Percentiles rank a stretch among this genome's conserved stretches.
Evolutionary conservation across 2,329 filamentous ascomycete genomes (phyloP).

Genomic region (Penicillium sp.): DNA sequence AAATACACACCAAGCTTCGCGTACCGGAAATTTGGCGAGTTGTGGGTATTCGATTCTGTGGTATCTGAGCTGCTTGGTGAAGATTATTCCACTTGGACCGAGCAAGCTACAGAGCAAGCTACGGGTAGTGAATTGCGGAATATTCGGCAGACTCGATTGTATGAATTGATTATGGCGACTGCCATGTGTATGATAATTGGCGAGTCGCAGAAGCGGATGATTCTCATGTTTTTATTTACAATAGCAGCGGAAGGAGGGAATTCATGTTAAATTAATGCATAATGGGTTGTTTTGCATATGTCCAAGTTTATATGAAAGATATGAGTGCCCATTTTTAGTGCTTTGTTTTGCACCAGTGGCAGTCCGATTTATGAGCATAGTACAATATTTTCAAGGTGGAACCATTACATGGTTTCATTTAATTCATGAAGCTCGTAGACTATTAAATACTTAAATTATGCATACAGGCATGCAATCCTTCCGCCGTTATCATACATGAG

Average conservation of each 20-base stretch:
- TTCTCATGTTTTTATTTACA: not conserved
- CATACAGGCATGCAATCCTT: not conserved
- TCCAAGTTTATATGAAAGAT: not conserved
- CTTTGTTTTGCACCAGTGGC: no score
- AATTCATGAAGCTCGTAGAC: no score
- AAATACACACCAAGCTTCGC: not conserved
- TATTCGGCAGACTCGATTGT: constrained; percentile 2
- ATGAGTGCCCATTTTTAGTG: no score
- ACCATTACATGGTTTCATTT: not conserved
- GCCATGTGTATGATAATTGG: constrained; percentile 22
- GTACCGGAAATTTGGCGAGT: constrained; percentile 8
- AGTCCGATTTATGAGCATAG: not conserved
- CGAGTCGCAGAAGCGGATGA: constrained; percentile 14
- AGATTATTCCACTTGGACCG: not conserved
- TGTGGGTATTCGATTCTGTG: constrained; percentile 13
- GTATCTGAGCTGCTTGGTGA: constrained; percentile 8
- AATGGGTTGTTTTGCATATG: not conserved
- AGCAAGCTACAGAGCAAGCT: no score
- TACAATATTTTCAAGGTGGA: not conserved
- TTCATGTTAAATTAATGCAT: no score
- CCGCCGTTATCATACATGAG: not conserved
- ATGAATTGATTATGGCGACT: constrained; percentile 16
- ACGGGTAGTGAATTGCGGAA: not conserved
- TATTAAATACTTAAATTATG: not conserved
- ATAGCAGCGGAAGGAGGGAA: not conserved